Evolutionary conservation across 805 yeast species (phyloP), one percentile per base, ranked within the genome.

Genomic region (Hanseniaspora occidentalis): DNA sequence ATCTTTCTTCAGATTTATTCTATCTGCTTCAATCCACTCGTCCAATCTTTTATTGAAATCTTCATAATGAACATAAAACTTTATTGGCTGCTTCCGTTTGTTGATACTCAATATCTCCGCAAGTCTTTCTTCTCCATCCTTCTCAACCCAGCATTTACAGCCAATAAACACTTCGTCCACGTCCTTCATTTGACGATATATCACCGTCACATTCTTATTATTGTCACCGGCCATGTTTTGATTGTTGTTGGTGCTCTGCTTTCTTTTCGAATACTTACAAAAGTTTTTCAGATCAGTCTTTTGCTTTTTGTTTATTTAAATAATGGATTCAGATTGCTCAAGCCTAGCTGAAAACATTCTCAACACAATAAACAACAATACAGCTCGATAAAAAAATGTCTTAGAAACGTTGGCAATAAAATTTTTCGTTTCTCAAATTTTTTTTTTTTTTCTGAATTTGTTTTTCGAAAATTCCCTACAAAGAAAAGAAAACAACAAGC

Each of bases 1-100:
- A 0, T 84, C 84, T 41, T 76, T 65, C n/a, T 69, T 64, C 40
- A 77, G 70, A 56, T 85, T 84, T 9, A 92, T 77, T 39, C 94
- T 69, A 27, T 76, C 78, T 4, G 74, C 67, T 17, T 71, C 67
- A 6, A 92, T 75, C 97, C 97, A 89, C 59, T 92, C 98, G 64
- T 92, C 99, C 50, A 92, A 70, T 59, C 99, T 81, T 60, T 92
- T 92, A 66, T 92, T 92, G 67, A 79, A 92, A 50, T 88, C 95
- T 40, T 77, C 84, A 62, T 86, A 92, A 60, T 92, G 99, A 23
- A 92, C 95, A 57, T 92, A 92, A 58, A 80, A 88, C 48, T 75
- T 83, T 24, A 77, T 75, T 45, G 81, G 73, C 11, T 88, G 84
- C 56, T 85, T 80, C 52, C 83, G 77, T 36, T 71, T 61, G 46